Conservation (phyloP, 192 early-diverging fungal genomes). For the Backusella westeae region DNA sequence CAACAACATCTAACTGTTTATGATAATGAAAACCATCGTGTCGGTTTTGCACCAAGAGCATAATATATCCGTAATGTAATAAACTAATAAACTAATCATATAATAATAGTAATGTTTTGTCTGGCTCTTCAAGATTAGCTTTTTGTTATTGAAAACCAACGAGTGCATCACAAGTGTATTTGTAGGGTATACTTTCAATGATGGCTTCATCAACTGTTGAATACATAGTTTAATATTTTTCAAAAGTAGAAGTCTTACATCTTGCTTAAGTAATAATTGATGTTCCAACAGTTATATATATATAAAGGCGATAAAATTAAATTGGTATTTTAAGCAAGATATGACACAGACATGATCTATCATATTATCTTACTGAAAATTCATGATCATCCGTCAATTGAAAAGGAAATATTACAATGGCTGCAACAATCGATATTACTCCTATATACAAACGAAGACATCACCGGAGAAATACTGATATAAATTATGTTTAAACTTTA, state of each 20-base stretch:
- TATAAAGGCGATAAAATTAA: background rate
- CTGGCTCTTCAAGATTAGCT: background rate
- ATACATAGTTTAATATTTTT: too few species aligned
- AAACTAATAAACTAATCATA: background rate
- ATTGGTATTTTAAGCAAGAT: background rate
- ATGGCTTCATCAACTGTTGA: too few species aligned
- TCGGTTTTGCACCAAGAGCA: slow-evolving; percentile 26
- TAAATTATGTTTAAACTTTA: background rate
- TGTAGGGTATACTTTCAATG: background rate
- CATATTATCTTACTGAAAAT: background rate
- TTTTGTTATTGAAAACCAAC: background rate
- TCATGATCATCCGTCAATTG: background rate
- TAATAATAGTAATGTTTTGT: too few species aligned
- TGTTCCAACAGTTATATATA: background rate
- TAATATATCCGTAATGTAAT: background rate
- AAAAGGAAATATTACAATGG: background rate
- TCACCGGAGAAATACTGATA: background rate
- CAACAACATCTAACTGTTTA: slow-evolving; percentile 27
- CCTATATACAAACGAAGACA: background rate
- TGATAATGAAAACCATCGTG: slow-evolving; percentile 24
- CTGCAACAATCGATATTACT: background rate
- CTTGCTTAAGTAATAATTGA: too few species aligned
- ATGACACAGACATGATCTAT: background rate
- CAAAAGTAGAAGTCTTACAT: too few species aligned
- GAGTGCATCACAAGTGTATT: background rate